Percentiles rank a stretch among this genome's conserved stretches.
Conservation (phyloP, 208 protist species). For the Pavlovales sp. region DNA sequence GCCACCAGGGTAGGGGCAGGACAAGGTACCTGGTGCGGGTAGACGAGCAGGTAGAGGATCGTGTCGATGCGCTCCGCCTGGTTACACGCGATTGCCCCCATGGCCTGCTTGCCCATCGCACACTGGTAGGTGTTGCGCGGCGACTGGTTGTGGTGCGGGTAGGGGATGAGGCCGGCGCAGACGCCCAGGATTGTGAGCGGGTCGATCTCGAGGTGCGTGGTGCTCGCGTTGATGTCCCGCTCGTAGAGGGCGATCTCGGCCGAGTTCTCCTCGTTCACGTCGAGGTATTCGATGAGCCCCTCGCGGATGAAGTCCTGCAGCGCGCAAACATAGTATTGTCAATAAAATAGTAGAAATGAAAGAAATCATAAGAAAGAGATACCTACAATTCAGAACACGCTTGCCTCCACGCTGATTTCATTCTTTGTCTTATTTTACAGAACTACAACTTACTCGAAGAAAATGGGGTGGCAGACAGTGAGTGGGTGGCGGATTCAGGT, state of each 20-base stretch:
- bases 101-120: conserved; percentile 99
- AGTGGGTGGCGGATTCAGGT: no score
- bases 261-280: conserved; percentile 99
- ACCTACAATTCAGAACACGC: no score
- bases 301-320: conserved; percentile 80
- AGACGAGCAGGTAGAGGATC: conserved; percentile 92
- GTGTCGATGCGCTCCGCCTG: conserved; percentile 92
- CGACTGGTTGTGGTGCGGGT: conserved; percentile 99
- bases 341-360: conserved; percentile 7
- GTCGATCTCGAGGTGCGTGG: conserved; percentile 85
- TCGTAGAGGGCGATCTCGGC: conserved; percentile 84
- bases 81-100: conserved; percentile 70
- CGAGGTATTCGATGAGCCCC: conserved; percentile 96
- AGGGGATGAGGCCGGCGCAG: conserved; percentile 78
- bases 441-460: no score
- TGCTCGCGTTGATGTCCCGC: conserved; percentile 23
- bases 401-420: no score
- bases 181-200: conserved; percentile 80
- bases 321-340: background rate
- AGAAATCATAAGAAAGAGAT: conserved; percentile 5
- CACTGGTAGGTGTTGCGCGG: conserved; percentile 99
- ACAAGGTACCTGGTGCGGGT: conserved; percentile 98
- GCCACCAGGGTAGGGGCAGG: no score
- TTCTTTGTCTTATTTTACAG: no score
- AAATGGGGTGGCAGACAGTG: no score